Evolutionary conservation across 2,329 filamentous ascomycete species (phyloP).

Genomic region (Apiospora rasikravindrae): DNA sequence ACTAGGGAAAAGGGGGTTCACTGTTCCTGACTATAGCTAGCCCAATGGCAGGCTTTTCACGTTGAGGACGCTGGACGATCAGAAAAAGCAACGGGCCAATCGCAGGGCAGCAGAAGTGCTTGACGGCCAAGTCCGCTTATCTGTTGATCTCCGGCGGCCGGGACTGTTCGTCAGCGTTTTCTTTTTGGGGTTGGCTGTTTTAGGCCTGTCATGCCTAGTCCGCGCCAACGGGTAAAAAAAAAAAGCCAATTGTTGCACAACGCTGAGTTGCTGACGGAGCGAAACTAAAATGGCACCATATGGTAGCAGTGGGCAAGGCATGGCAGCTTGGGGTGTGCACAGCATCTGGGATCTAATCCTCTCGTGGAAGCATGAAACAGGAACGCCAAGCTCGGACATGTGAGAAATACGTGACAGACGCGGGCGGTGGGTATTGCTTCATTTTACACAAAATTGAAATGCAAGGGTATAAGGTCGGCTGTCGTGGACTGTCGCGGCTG

Average conservation of each 20-base stretch:
- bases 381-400: conserved; percentile 20
- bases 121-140: conserved; percentile 14
- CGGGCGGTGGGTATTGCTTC: conserved; percentile 25
- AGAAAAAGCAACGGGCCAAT: not conserved
- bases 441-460: conserved; percentile 23
- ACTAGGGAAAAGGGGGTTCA: not conserved
- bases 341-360: conserved; percentile 12
- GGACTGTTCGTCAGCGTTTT: not conserved
- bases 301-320: not conserved
- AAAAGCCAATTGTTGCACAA: conserved; percentile 16
- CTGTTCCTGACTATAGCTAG: conserved; percentile 12
- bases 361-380: conserved; percentile 20
- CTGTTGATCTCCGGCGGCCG: not conserved
- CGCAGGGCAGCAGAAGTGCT: conserved; percentile 1
- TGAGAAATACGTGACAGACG: conserved; percentile 18
- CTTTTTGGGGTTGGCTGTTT: not conserved
- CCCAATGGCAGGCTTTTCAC: not conserved
- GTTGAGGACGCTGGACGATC: conserved; percentile 1
- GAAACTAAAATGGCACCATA: conserved; percentile 21
- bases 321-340: not conserved
- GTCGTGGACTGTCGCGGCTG: not conserved
- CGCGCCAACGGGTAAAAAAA: not conserved
- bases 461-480: conserved; percentile 20
- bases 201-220: not conserved
- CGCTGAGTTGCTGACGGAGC: not conserved